Evolutionary conservation across 2,329 filamentous ascomycete genomes (phyloP), one percentile per base, ranked within the genome.

Genomic region (Cytospora piceicola): DNA sequence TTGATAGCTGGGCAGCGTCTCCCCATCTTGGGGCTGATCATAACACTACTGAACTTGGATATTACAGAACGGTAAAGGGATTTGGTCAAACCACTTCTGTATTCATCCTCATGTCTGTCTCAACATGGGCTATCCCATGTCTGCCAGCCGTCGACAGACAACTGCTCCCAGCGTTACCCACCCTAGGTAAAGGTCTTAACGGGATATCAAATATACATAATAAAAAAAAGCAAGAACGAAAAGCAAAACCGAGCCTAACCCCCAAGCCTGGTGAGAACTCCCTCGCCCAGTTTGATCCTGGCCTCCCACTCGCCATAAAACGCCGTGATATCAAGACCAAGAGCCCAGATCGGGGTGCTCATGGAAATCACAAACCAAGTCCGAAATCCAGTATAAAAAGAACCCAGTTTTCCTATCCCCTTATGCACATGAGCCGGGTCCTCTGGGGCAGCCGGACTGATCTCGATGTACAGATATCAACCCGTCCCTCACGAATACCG

Each of bases 161-260:
- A 77, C 67, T 67, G 46, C 63, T 49, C 46, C n/a, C 46, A 22
- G 46, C 17, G n/a, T 24, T 49, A 49, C 46, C 22, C 4, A 22
- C 46, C 46, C 46, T 49, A 24, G n/a, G 46, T 49, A 49, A 49
- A 12, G 46, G 24, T 49, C 46, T 49, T n/a, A 49, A 24, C 4
- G 46, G 46, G 46, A 49, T 49, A 49, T 49, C 46, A 49, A 24
- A n/a, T 49, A 11, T 49, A 49, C 5, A 49, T 20, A 49, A n/a
- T 2, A 49, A 22, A 12, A 22, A 22, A 22, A 9, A 49, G 12
- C 4, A 24, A 7, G 9, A 46, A 12, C 1, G 8, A 49, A 22
- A 24, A 49, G 3, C n/a, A 49, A 14, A 22, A 1, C 8, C n/a
- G 24, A n/a, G 24, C 8, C 46, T n/a, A 22, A 12, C n/a, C 46